These are phyloP conservation scores for Pecoramyces ruminantium DNA, from an alignment of 192 early-diverging fungal species.

Conservation along the genomic window DNA sequence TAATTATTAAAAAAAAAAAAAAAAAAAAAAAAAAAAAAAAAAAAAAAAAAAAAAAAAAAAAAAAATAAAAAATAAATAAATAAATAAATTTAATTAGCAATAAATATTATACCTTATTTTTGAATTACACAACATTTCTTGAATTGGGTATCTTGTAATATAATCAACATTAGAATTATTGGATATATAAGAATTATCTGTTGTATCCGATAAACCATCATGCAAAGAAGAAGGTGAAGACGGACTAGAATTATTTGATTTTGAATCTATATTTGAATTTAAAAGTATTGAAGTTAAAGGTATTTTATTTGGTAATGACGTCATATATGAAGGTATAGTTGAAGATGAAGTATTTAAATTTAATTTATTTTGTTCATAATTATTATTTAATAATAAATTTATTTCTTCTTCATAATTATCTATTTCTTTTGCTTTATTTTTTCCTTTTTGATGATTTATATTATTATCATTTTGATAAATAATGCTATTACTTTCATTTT, in stretches of 20 bases:
- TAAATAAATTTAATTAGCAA: too few species aligned
- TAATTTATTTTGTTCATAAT: too few species aligned
- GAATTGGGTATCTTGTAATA: slow-evolving; percentile 43
- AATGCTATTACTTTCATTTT: background rate
- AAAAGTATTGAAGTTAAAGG: background rate
- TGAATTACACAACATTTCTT: slow-evolving; percentile 54
- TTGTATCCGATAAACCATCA: background rate
- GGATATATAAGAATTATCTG: background rate
- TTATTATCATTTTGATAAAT: background rate
- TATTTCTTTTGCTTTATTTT: slow-evolving; percentile 1
- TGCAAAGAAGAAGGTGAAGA: background rate
- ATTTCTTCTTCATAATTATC: slow-evolving; percentile 5
- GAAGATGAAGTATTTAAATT: too few species aligned
- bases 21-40: background rate
- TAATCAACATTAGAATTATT: slow-evolving; percentile 2
- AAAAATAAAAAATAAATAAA: background rate
- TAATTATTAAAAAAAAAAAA: background rate
- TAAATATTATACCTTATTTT: slow-evolving; percentile 96
- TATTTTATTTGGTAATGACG: too few species aligned
- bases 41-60: background rate
- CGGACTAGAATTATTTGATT: slow-evolving; percentile 1
- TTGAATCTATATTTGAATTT: background rate
- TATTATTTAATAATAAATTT: too few species aligned
- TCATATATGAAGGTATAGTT: too few species aligned
- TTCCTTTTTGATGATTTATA: background rate